phyloP scores from a whole-genome alignment of 345 rosid species.

The Cardamine occulta region DNA sequence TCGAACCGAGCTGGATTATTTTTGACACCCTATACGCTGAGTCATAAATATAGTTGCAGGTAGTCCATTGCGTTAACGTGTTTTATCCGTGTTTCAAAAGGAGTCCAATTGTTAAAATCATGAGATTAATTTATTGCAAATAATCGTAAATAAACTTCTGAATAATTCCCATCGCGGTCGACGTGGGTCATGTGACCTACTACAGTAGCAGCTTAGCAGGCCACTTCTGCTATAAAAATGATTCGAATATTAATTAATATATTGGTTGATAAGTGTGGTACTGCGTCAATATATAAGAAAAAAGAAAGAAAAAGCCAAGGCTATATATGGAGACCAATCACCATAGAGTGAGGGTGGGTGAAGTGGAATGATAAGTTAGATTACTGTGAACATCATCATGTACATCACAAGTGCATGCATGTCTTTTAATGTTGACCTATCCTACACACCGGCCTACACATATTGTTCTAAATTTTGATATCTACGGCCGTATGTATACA shows the following conservation, averaged over 20 bases:
- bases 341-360: conserved; percentile 36
- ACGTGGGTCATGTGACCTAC: conserved; percentile 18
- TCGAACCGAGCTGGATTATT: neutral
- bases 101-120: neutral
- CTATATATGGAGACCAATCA: conserved; percentile 24
- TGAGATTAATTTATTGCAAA: conserved; percentile 5
- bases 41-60: conserved; percentile 3
- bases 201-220: conserved; percentile 10
- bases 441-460: conserved; percentile 40
- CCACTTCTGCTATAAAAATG: neutral
- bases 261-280: conserved; percentile 8
- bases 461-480: conserved; percentile 9
- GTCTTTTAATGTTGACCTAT: conserved; percentile 41
- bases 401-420: conserved; percentile 41
- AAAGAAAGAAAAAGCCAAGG: neutral
- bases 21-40: neutral
- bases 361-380: conserved; percentile 43
- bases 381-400: conserved; percentile 28
- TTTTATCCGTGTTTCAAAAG: conserved; percentile 1
- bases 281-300: neutral
- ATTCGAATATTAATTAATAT: conserved; percentile 1
- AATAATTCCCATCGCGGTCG: neutral
- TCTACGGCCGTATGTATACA: conserved; percentile 16
- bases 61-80: neutral
- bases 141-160: neutral